Percentiles rank a stretch among this genome's conserved stretches.
Evolutionary conservation across 768 basidiomycete species (phyloP).

Genomic region (Panus rudis): DNA sequence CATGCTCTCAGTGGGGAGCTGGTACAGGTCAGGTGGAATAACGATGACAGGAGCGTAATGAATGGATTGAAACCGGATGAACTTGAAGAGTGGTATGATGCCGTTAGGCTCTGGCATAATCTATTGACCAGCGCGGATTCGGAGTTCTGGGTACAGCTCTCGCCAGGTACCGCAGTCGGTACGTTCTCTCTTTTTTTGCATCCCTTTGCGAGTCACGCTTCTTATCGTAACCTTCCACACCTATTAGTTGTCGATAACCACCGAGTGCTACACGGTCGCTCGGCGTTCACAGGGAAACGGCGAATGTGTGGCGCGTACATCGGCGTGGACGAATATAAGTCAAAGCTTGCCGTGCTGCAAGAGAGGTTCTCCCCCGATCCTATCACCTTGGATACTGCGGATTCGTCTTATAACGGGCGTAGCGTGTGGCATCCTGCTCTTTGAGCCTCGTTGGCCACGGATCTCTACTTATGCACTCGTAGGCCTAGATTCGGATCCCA

Average conservation of each 20-base stretch:
- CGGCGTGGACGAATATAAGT: conserved; percentile 83
- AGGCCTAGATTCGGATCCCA: too few relatives aligned
- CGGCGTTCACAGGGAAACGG: conserved; percentile 78
- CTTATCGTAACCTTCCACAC: neutral
- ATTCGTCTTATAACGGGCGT: conserved; percentile 30
- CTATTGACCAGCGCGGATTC: conserved; percentile 73
- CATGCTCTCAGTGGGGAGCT: conserved; percentile 41
- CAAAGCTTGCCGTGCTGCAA: conserved; percentile 60
- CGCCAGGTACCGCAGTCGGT: conserved; percentile 82
- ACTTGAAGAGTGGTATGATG: conserved; percentile 84
- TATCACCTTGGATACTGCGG: conserved; percentile 18
- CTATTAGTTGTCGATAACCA: conserved; percentile 83
- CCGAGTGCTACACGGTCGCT: conserved; percentile 91
- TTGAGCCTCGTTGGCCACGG: conserved; percentile 21
- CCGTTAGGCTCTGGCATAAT: conserved; percentile 72
- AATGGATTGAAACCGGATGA: conserved; percentile 45
- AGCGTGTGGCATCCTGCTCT: conserved; percentile 54
- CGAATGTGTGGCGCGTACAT: conserved; percentile 97
- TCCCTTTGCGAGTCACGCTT: neutral
- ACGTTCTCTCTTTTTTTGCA: conserved; percentile 23
- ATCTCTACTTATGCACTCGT: too few relatives aligned
- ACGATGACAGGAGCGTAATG: conserved; percentile 86
- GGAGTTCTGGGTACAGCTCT: conserved; percentile 89
- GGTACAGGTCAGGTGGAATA: conserved; percentile 86
- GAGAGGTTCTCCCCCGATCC: conserved; percentile 46